phyloP scores from a whole-genome alignment of 257 asterid species.

The Scutellaria galericulata region DNA sequence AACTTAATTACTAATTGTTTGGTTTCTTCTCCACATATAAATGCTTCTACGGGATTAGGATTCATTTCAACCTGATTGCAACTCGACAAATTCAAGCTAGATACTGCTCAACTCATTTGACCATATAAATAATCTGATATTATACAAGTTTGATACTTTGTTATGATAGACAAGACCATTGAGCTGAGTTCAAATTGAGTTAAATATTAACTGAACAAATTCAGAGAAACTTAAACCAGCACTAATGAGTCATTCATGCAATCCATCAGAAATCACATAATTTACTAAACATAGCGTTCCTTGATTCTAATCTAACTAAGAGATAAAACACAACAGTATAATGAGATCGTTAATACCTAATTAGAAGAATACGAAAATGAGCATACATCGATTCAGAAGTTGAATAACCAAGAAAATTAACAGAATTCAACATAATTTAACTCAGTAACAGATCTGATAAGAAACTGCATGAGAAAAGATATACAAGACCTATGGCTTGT shows the following conservation, averaged over 20 bases:
- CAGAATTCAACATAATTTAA: neutral
- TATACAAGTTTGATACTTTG: too few species aligned
- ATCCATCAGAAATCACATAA: too few species aligned
- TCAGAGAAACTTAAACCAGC: too few species aligned
- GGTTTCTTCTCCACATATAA: neutral
- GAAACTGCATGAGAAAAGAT: constrained; percentile 14
- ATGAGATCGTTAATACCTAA: neutral
- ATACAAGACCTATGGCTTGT: constrained; percentile 17
- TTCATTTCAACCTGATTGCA: too few species aligned
- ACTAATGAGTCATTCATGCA: too few species aligned
- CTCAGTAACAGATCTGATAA: neutral
- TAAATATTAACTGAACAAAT: too few species aligned
- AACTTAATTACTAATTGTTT: neutral
- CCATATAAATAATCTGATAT: too few species aligned
- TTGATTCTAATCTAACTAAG: neutral
- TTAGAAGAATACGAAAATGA: neutral
- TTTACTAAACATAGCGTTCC: neutral
- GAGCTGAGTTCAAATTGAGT: too few species aligned
- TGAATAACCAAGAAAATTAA: neutral
- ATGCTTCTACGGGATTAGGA: too few species aligned
- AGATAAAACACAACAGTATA: neutral
- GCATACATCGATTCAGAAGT: neutral
- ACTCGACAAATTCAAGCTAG: too few species aligned
- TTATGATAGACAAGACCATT: too few species aligned
- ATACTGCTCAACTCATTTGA: too few species aligned